Percentiles rank a stretch among this genome's conserved stretches.
These are phyloP conservation scores for Cutaneotrichosporon cyanovorans DNA, from an alignment of 1,284 basidiomycete genomes.

Conservation along the genomic window DNA sequence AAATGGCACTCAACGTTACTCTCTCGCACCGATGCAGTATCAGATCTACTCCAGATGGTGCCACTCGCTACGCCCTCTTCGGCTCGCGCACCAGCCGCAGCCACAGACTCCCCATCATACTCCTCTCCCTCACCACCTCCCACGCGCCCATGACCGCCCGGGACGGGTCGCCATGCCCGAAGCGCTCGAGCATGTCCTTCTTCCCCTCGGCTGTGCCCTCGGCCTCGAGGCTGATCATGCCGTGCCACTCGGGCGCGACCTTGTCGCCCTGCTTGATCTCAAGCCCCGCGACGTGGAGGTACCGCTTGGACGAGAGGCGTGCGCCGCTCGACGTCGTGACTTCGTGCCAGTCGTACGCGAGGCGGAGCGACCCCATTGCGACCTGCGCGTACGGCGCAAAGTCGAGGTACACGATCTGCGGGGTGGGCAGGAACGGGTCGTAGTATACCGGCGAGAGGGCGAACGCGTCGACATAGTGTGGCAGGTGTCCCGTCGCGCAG, in stretches of 20 bases:
- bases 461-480: slow-evolving; percentile 41
- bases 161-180: slow-evolving; percentile 23
- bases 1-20: too few relatives aligned
- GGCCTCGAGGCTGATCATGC: slow-evolving; percentile 43
- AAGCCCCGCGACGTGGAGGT: slow-evolving; percentile 45
- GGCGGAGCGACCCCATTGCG: slow-evolving; percentile 31
- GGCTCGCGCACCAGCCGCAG: slow-evolving; percentile 30
- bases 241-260: slow-evolving; percentile 38
- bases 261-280: slow-evolving; percentile 25
- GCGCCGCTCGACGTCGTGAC: slow-evolving; percentile 41
- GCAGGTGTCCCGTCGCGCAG: slow-evolving; percentile 35
- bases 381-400: slow-evolving; percentile 38
- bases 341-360: slow-evolving; percentile 44
- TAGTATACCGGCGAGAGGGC: slow-evolving; percentile 45
- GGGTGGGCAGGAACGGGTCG: slow-evolving; percentile 40
- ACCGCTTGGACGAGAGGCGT: slow-evolving; percentile 42
- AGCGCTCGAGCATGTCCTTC: slow-evolving; percentile 29
- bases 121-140: slow-evolving; percentile 43
- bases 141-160: slow-evolving; percentile 32
- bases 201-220: slow-evolving; percentile 45
- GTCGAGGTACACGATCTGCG: slow-evolving; percentile 43
- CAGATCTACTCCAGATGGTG: too few relatives aligned
- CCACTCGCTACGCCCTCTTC: too few relatives aligned
- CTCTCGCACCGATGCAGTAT: too few relatives aligned
- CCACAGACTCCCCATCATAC: slow-evolving; percentile 43